These are phyloP conservation scores for Colletotrichum endophyticum DNA, from an alignment of 2,329 filamentous ascomycete genomes.

Conservation along the genomic window DNA sequence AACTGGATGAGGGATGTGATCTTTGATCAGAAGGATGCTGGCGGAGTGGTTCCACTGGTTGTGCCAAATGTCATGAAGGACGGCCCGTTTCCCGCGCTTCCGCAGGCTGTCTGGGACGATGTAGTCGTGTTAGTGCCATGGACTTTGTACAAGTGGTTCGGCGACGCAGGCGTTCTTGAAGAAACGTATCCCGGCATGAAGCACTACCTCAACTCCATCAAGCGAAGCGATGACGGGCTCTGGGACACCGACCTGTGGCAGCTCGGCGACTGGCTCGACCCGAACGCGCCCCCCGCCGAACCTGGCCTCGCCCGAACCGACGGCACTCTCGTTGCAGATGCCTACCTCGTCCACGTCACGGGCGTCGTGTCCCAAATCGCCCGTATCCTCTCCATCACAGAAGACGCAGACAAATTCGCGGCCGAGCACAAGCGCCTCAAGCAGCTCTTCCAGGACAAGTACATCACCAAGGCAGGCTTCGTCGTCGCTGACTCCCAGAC, in stretches of 20 bases:
- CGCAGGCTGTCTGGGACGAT: conserved; percentile 48
- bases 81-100: conserved; percentile 18
- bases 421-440: conserved; percentile 24
- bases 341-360: conserved; percentile 50
- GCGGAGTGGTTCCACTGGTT: conserved; percentile 35
- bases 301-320: conserved; percentile 44
- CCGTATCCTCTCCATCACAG: conserved; percentile 28
- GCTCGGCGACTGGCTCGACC: conserved; percentile 55
- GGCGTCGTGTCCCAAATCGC: conserved; percentile 38
- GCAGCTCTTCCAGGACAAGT: conserved; percentile 32
- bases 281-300: conserved; percentile 44
- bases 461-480: conserved; percentile 30
- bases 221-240: conserved; percentile 34
- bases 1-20: conserved; percentile 54
- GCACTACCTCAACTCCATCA: conserved; percentile 41
- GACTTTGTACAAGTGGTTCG: conserved; percentile 41
- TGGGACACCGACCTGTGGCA: conserved; percentile 43
- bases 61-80: conserved; percentile 29
- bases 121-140: conserved; percentile 43
- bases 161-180: conserved; percentile 37
- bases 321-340: conserved; percentile 47
- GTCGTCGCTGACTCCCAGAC: conserved; percentile 44
- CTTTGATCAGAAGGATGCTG: conserved; percentile 35
- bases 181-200: conserved; percentile 44
- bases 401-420: conserved; percentile 27